These are phyloP conservation scores for Mrakia frigida DNA, from an alignment of 768 basidiomycete genomes.

Conservation along the genomic window DNA sequence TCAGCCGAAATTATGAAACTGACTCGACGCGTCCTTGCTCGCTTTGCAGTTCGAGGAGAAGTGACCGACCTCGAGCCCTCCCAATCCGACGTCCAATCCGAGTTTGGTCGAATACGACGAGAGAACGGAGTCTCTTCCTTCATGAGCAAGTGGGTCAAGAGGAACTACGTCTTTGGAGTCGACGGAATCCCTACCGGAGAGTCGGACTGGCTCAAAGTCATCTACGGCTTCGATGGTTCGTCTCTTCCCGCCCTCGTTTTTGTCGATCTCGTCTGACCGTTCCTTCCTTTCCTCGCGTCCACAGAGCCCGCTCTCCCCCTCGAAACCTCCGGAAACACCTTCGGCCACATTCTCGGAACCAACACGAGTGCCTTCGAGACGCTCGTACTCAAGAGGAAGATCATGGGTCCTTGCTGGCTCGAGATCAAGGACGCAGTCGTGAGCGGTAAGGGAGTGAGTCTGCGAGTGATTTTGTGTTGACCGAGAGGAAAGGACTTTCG, in stretches of 20 bases:
- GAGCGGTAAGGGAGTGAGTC: slow-evolving; percentile 70
- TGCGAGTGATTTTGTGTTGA: background rate
- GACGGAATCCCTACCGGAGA: slow-evolving; percentile 72
- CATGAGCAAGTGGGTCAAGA: slow-evolving; percentile 75
- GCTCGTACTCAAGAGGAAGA: slow-evolving; percentile 88
- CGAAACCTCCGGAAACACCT: slow-evolving; percentile 72
- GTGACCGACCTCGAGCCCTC: slow-evolving; percentile 73
- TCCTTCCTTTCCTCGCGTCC: background rate
- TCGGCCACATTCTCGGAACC: slow-evolving; percentile 81
- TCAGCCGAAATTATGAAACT: background rate
- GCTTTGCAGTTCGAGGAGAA: slow-evolving; percentile 50
- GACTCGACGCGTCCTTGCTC: background rate
- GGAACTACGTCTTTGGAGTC: slow-evolving; percentile 89
- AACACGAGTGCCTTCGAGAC: slow-evolving; percentile 89
- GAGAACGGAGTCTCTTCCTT: slow-evolving; percentile 68
- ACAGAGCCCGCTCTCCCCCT: slow-evolving; percentile 69
- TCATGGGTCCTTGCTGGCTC: slow-evolving; percentile 99
- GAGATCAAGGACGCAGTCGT: slow-evolving; percentile 69
- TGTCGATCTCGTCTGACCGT: background rate
- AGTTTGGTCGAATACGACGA: slow-evolving; percentile 73
- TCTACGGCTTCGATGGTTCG: slow-evolving; percentile 82
- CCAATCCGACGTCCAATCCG: slow-evolving; percentile 65
- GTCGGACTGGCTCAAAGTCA: slow-evolving; percentile 83
- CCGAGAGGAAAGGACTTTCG: background rate
- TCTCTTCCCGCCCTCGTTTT: background rate